A percentile compares a stretch with the other conserved stretches of the same genome.
Conservation (phyloP, 2,329 filamentous ascomycete genomes). For the Verticillium zaregamsianum region DNA sequence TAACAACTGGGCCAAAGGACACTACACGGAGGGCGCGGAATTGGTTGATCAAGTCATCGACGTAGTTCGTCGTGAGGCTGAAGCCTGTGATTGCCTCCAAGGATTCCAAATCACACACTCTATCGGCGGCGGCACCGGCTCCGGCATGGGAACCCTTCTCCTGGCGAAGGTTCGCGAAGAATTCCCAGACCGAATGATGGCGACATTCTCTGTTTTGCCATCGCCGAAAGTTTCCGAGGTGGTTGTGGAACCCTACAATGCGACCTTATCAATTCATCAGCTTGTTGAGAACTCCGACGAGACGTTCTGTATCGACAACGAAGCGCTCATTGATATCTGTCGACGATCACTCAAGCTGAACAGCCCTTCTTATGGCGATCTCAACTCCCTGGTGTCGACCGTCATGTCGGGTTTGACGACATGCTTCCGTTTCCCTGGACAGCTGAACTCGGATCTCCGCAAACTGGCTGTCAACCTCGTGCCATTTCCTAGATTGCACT, state of each 20-base stretch:
- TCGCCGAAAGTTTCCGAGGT: conserved; percentile 99
- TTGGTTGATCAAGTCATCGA: conserved; percentile 97
- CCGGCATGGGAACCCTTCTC: conserved; percentile 98
- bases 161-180: conserved; percentile 99
- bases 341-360: conserved; percentile 98
- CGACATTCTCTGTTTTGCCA: conserved; percentile 96
- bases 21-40: conserved; percentile 99
- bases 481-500: conserved; percentile 99
- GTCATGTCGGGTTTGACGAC: conserved; percentile 99
- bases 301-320: conserved; percentile 99
- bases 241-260: conserved; percentile 92
- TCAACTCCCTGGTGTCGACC: conserved; percentile 98
- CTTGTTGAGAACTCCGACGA: conserved; percentile 99
- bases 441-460: conserved; percentile 99
- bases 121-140: conserved; percentile 98
- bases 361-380: conserved; percentile 96
- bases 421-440: conserved; percentile 96
- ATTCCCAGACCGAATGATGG: conserved; percentile 99
- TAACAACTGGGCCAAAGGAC: conserved; percentile 99
- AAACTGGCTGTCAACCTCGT: conserved; percentile 99
- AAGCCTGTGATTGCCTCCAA: conserved; percentile 98
- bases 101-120: conserved; percentile 99
- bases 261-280: conserved; percentile 97
- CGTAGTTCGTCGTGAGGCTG: conserved; percentile 96
- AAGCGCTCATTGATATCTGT: conserved; percentile 99